Base-by-base conservation (phyloP, 1,284 basidiomycete species). In the Wallemia ichthyophaga region DNA sequence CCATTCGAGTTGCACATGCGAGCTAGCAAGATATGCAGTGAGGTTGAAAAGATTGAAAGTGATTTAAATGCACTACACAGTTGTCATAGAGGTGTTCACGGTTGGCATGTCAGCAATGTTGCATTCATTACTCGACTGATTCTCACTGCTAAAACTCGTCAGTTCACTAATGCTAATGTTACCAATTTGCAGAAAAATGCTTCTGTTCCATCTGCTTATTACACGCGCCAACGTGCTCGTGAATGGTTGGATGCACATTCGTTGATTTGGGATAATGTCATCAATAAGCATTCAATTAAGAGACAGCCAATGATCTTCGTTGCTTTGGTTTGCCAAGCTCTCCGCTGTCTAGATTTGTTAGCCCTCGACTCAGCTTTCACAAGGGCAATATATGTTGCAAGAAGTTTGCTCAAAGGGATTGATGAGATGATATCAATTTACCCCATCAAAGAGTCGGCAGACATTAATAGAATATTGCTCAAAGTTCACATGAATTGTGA, bases 161-260 rank as follows among this genome's bases (percentile, higher is more conserved):
- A 25, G 23, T 27, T 25, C 25, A 25, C 15, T 7, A 9, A 17
- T 25, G 24, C 15, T 11, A 5, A 56, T 13, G 55, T 3, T 56
- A 17, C 25, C n/a, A 56, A 24, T 24, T n/a, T n/a, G n/a, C n/a
- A n/a, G n/a, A n/a, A n/a, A n/a, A n/a, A n/a, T n/a, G n/a, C n/a
- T n/a, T 19, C 55, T 13, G 55, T 9, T 27, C 24, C 55, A 25
- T 56, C 55, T 7, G 25, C 19, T 25, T 56, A 56, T 27, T 56
- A 26, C 27, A 56, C 55, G 2, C 19, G 55, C 3, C 55, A 56
- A 56, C 55, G 55, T 9, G 55, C 27, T 24, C 25, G 27, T 3
- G 55, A 56, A 27, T 56, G 55, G 55, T 24, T 56, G 7, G 55
- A 56, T 56, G 55, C 55, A 13, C 55, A 56, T 24, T 25, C 55